These are phyloP conservation scores for Brachypodium distachyon DNA, from an alignment of 202 grass and related monocot species.

Conservation along the genomic window DNA sequence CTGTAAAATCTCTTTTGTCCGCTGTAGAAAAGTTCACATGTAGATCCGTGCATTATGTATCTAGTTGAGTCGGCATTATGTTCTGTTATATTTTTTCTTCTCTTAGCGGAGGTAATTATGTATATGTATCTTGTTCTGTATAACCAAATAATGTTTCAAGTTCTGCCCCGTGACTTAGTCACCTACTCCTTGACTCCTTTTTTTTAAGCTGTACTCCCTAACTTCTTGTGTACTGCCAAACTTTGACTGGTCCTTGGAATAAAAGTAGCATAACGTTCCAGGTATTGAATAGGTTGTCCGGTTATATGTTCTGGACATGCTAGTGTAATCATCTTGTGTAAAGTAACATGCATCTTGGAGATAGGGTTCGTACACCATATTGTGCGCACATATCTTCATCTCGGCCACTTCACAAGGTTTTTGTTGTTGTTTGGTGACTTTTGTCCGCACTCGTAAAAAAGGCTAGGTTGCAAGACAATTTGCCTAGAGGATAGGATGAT, in stretches of 20 bases:
- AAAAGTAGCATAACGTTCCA: neutral
- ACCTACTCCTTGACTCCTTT: neutral
- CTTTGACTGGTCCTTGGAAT: conserved; percentile 4
- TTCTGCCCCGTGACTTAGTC: neutral
- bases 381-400: neutral
- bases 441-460: neutral
- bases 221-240: neutral
- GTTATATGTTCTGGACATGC: neutral
- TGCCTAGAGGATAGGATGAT: neutral
- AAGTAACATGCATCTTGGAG: neutral
- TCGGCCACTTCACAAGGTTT: neutral
- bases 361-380: neutral
- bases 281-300: neutral
- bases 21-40: conserved; percentile 11
- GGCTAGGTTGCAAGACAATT: neutral
- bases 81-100: conserved; percentile 15
- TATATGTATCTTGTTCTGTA: conserved; percentile 24
- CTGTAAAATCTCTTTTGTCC: conserved; percentile 18
- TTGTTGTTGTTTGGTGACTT: neutral
- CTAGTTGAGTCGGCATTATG: conserved; percentile 25
- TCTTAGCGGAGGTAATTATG: conserved; percentile 30
- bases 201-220: no score
- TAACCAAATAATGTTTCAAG: conserved; percentile 21
- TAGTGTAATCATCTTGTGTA: neutral
- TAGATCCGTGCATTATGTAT: conserved; percentile 25